phyloP scores from a whole-genome alignment of 257 asterid species.

The Knoxia roxburghii region DNA sequence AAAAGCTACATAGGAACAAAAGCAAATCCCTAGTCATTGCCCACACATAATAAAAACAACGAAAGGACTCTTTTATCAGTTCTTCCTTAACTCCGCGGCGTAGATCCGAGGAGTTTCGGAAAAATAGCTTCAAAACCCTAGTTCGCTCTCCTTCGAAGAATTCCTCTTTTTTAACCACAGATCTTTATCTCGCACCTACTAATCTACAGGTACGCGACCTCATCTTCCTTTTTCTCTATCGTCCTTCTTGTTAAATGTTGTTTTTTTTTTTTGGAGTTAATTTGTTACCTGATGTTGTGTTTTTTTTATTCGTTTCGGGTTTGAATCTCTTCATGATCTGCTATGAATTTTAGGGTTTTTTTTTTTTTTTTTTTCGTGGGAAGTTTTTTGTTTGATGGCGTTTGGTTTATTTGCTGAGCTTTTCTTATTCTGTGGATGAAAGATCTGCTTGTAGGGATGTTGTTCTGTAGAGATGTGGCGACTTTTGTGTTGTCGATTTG shows the following conservation, averaged over 20 bases:
- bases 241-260: no score
- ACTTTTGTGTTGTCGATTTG: neutral
- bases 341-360: no score
- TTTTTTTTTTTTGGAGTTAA: neutral
- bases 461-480: neutral
- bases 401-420: neutral
- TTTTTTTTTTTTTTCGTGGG: neutral
- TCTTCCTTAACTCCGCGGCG: conserved; percentile 42
- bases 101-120: conserved; percentile 50
- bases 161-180: conserved; percentile 4
- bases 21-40: no score
- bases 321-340: no score
- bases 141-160: conserved; percentile 1
- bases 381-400: neutral
- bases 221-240: no score
- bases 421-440: neutral
- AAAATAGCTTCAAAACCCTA: conserved; percentile 19
- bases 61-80: neutral
- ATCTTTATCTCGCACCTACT: conserved; percentile 22
- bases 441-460: conserved; percentile 18
- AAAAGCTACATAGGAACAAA: no score
- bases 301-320: no score
- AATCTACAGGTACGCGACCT: conserved; percentile 11
- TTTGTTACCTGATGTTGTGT: neutral
- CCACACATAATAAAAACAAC: neutral